Base-by-base conservation (phyloP, 177 flowering plant species). In the Vitis hybrid region DNA sequence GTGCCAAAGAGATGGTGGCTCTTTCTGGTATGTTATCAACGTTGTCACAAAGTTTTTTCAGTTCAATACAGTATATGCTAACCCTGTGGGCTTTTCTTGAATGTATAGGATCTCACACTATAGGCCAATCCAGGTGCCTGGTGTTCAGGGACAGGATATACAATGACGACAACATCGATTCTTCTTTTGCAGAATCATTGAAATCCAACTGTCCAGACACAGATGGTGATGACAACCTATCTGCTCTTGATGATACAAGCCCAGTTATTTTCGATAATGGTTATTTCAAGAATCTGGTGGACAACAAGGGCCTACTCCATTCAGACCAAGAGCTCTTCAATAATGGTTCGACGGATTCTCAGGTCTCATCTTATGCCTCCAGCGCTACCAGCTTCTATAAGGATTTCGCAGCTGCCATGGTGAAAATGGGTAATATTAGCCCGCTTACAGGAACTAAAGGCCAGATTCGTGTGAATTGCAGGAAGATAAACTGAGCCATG, bases 371-470 rank as follows among this genome's bases (percentile, higher is more conserved):
- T 13, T 85, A 81, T 12, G 79, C 79, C 75, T 31, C 7, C 14
- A 65, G 70, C 71, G 12, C 63, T 5, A 10, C 15, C 0, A 22
- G 77, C 2, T 86, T 84, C 72, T 60, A 57, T 13, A 7, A 70
- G 1, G 89, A 81, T 69, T 84, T 86, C 48, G 74, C 81, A 0
- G 58, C 7, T 48, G 83, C 87, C 57, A 86, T 86, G 83, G 74
- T 77, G 18, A 85, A 83, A 52, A 80, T 85, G 89, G 80, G 85
- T 4, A 79, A 70, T 56, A 70, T 85, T 19, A 73, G 80, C 68
- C 84, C 81, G 2, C 76, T 83, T 6, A 85, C 87, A 0, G 87
- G 87, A 16, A 72, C 63, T 3, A 59, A 49, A 2, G 86, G 86
- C 12, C 70, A 80, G 65, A 68, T 79, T 22, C 60, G 81, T 15